Base-by-base conservation (phyloP, 176 grass and related monocot species). In the Zizania latifolia region DNA sequence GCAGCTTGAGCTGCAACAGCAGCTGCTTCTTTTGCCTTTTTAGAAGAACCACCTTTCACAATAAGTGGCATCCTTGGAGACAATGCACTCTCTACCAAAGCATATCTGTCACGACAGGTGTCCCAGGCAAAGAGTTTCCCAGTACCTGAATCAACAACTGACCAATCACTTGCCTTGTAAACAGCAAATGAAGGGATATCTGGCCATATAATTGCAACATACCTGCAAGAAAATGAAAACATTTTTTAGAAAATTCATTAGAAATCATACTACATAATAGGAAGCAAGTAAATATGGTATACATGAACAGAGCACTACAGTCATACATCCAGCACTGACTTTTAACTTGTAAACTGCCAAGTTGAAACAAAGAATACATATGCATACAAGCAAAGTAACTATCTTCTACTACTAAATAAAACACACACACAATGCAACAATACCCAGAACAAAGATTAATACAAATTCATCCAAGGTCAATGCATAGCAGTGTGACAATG, bases 51-150 rank as follows among this genome's bases (percentile, higher is more conserved):
- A 17, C 91, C 86, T 89, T 99, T 99, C 21, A 82, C 85, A 62
- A 89, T 67, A 79, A 85, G 91, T 57, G 89, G 91, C 84, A 92
- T 90, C 84, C 91, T 84, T 81, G 95, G 95, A 85, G 85, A 62
- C 77, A 99, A 78, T 31, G 86, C 79, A 57, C 89, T 94, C 82
- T 99, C 95, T 22, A 94, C 89, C 37, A 99, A 62, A 83, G 95
- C 95, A 79, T 94, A 99, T 87, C 95, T 86, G 72, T 99, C 95
- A 65, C 91, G 82, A 58, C 95, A 99, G 55, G 86, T 85, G 43
- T 99, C 95, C 95, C 95, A 99, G 43, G 95, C 89, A 70, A 99
- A 99, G 40, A 99, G 89, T 69, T 86, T 99, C 46, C 95, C 95
- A 23, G 91, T 99, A 38, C 95, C 95, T 72, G 91, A 90, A 86